A percentile compares a stretch with the other conserved stretches of the same genome.
These are phyloP conservation scores for Leishmania amazonensis DNA, from an alignment of 208 protist species.

Conservation along the genomic window DNA sequence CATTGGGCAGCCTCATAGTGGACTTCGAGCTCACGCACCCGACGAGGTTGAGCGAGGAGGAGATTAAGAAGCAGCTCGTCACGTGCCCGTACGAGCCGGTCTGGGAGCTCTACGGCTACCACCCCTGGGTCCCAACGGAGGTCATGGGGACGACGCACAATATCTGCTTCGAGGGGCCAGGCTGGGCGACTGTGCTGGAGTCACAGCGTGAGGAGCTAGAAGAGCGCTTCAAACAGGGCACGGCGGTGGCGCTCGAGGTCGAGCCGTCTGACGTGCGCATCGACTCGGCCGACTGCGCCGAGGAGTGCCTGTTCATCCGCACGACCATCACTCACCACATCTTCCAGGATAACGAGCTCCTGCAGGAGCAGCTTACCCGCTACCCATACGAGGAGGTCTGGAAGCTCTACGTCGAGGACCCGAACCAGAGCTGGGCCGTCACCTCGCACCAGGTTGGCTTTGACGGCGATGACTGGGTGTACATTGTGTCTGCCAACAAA, in stretches of 20 bases:
- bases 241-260: conserved; percentile 37
- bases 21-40: conserved; percentile 57
- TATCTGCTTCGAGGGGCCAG: conserved; percentile 51
- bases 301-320: conserved; percentile 26
- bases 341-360: conserved; percentile 26
- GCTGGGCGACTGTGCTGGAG: conserved; percentile 48
- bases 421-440: conserved; percentile 15
- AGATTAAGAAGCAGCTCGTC: conserved; percentile 41
- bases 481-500: conserved; percentile 39
- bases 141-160: conserved; percentile 31
- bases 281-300: conserved; percentile 15
- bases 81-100: conserved; percentile 43
- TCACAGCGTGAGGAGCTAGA: conserved; percentile 40
- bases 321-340: conserved; percentile 25
- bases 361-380: conserved; percentile 39
- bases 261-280: conserved; percentile 34
- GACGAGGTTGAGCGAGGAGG: conserved; percentile 27
- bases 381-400: conserved; percentile 47
- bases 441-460: conserved; percentile 69
- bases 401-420: conserved; percentile 44
- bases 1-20: conserved; percentile 40
- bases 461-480: conserved; percentile 71
- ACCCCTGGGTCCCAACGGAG: conserved; percentile 36
- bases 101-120: conserved; percentile 61
- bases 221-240: conserved; percentile 39